Conservation (phyloP, 306 rosid genomes). For the Dryas alaskensis region DNA sequence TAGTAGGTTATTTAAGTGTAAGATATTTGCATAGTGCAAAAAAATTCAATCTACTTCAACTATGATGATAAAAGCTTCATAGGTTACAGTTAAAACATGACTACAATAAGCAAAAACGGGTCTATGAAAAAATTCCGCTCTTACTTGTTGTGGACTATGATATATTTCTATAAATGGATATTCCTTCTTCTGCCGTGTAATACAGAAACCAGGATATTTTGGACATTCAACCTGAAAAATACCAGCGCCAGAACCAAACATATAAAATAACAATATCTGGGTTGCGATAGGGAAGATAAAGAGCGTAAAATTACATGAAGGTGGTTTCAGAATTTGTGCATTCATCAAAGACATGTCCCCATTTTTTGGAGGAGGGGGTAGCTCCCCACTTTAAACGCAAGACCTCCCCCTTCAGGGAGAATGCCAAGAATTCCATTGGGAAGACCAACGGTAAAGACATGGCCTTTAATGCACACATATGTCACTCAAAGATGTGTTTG, state of each 20-base stretch:
- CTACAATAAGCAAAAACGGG: neutral
- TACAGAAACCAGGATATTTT: slow-evolving; percentile 91
- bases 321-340: neutral
- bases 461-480: neutral
- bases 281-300: neutral
- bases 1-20: neutral
- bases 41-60: neutral
- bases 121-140: slow-evolving; percentile 1
- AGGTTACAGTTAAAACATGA: neutral
- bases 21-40: neutral
- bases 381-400: neutral
- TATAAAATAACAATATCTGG: neutral
- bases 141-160: slow-evolving; percentile 77
- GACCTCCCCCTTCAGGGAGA: neutral
- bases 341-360: neutral
- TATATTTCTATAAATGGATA: slow-evolving; percentile 86
- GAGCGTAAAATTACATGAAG: neutral
- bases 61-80: neutral
- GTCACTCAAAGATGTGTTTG: slow-evolving; percentile 3
- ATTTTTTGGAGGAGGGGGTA: neutral
- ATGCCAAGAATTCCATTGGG: neutral
- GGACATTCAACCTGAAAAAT: slow-evolving; percentile 92
- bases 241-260: slow-evolving; percentile 16
- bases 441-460: neutral
- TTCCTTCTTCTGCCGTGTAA: slow-evolving; percentile 80